Base-by-base conservation (phyloP, 257 asterid species). In the Agastache rugosa region DNA sequence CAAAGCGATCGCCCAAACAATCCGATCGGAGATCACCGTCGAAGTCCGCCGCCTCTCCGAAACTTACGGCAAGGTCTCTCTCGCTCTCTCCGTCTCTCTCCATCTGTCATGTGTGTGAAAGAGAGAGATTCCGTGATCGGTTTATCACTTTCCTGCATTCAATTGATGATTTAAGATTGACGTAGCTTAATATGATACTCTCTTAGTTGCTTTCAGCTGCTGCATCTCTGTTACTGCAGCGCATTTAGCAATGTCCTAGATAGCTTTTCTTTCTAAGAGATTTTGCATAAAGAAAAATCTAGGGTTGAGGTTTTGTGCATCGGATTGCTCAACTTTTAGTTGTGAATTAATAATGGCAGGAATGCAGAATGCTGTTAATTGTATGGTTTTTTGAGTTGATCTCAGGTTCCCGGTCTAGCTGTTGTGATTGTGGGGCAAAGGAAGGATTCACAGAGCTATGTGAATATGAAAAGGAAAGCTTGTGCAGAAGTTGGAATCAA, bases 361-460 rank as follows among this genome's bases (percentile, higher is more conserved):
- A 15, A 11, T 20, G 53, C 22, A n/a, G 25, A 14, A 42, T 65
- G 23, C 31, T 29, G 17, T 42, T 67, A 7, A 29, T 48, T 27
- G 72, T 67, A 73, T 31, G 63, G 66, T 48, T 42, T 42, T 60
- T 64, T 25, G 71, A 31, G 69, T 58, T 82, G 73, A 78, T 79
- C 75, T 82, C 85, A 94, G 99, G 97, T 90, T 41, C 97, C 97
- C 0, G 97, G 99, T 48, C 84, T 94, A 70, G 99, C 99, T 0
- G 99, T 94, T 53, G 97, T 94, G 67, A 92, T 94, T 58, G 99
- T 94, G 54, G 97, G 99, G 48, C 60, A 80, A 17, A 89, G 97
- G 79, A 94, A 92, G 82, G 99, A 94, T 75, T 94, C 99, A 12
- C 96, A 90, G 84, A 94, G 95, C 86, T 94, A 94, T 79, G 99